Evolutionary conservation across 2,329 filamentous ascomycete species (phyloP).

Genomic region (Epichloe amarillans): DNA sequence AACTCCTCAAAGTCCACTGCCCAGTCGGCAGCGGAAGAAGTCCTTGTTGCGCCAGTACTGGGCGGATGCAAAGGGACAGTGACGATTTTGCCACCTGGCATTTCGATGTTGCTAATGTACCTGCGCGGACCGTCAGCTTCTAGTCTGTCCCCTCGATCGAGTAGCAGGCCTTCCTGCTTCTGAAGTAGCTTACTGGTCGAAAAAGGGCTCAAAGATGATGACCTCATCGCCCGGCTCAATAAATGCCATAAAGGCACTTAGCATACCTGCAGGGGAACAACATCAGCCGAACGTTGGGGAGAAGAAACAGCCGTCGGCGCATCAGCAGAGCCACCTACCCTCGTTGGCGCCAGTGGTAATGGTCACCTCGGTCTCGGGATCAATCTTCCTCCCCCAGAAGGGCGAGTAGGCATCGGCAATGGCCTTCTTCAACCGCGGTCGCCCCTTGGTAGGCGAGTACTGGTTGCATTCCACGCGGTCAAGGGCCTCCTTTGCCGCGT

Average conservation of each 20-base stretch:
- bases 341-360: constrained; percentile 90
- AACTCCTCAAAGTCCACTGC: constrained; percentile 72
- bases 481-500: constrained; percentile 81
- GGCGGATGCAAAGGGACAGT: constrained; percentile 94
- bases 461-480: constrained; percentile 95
- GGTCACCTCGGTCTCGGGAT: constrained; percentile 86
- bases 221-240: constrained; percentile 91
- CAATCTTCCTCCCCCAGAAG: constrained; percentile 65
- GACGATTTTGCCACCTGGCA: constrained; percentile 88
- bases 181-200: constrained; percentile 57
- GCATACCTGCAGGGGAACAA: constrained; percentile 43
- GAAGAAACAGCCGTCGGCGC: neutral
- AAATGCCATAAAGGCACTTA: constrained; percentile 96
- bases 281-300: neutral
- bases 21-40: constrained; percentile 81
- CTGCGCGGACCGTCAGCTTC: constrained; percentile 7
- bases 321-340: constrained; percentile 18
- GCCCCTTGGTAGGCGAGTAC: constrained; percentile 91
- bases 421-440: constrained; percentile 82
- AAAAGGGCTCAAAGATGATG: constrained; percentile 96
- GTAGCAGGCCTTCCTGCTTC: too few species aligned
- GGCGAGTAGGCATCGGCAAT: constrained; percentile 87
- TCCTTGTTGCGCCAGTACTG: constrained; percentile 61
- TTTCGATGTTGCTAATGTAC: constrained; percentile 93
- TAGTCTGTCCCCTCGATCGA: neutral